These are phyloP conservation scores for Dothideomycetes sp. DNA, from an alignment of 2,329 filamentous ascomycete species.

Conservation along the genomic window DNA sequence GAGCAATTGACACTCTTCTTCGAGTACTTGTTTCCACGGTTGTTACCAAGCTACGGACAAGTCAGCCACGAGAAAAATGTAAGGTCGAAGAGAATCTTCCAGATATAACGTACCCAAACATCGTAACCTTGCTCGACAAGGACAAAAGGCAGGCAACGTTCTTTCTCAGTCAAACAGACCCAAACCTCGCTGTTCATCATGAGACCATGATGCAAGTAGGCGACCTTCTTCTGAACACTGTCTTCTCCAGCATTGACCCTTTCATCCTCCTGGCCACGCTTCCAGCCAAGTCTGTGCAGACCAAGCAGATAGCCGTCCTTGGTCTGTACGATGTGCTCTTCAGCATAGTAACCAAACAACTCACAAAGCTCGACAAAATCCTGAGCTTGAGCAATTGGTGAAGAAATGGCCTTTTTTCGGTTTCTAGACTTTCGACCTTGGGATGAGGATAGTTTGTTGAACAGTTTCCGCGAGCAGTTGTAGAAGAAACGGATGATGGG, in stretches of 20 bases:
- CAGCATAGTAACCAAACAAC: constrained; percentile 82
- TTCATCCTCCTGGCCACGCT: constrained; percentile 68
- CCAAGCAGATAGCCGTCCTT: constrained; percentile 88
- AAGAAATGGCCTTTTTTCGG: constrained; percentile 47
- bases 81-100: constrained; percentile 15
- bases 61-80: too few relatives aligned
- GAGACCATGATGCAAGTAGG: constrained; percentile 90
- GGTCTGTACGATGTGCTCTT: constrained; percentile 94
- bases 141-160: constrained; percentile 79
- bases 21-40: constrained; percentile 97
- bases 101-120: constrained; percentile 62
- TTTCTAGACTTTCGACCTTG: constrained; percentile 59
- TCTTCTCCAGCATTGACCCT: constrained; percentile 64
- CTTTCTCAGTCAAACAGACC: constrained; percentile 81
- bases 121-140: constrained; percentile 88
- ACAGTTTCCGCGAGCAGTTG: constrained; percentile 67
- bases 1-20: constrained; percentile 78
- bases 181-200: constrained; percentile 99
- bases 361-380: constrained; percentile 94
- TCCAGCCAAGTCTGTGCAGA: constrained; percentile 76
- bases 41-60: constrained; percentile 92
- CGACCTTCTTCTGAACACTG: constrained; percentile 69
- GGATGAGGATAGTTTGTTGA: constrained; percentile 67
- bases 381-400: constrained; percentile 68
- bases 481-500: constrained; percentile 79